phyloP scores from a whole-genome alignment of 805 yeast species.

The Candida patagonica region DNA sequence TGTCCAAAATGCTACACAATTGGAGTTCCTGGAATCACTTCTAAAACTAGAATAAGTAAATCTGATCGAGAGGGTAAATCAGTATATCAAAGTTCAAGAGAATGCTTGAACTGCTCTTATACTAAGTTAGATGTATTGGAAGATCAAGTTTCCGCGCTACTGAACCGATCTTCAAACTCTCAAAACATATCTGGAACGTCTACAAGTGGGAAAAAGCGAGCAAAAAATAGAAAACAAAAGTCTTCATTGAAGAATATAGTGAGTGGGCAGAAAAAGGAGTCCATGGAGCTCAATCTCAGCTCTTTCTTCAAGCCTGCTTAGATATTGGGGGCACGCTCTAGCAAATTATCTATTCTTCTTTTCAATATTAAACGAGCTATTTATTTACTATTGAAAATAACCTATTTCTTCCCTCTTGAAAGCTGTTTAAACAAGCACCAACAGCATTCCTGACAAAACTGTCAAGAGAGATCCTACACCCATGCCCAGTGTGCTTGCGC shows the following conservation, averaged over 20 bases:
- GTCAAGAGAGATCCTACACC: no score
- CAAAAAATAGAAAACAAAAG: slow-evolving; percentile 7
- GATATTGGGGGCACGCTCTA: no score
- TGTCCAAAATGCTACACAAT: slow-evolving; percentile 14
- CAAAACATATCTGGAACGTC: neutral
- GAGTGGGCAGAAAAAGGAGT: slow-evolving; percentile 3
- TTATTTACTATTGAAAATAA: no score
- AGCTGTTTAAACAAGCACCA: no score
- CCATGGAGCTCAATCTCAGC: neutral
- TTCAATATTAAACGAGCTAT: no score
- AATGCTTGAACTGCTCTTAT: neutral
- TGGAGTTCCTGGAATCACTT: slow-evolving; percentile 17
- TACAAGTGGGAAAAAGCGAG: slow-evolving; percentile 7
- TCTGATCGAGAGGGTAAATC: neutral
- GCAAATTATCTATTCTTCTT: no score
- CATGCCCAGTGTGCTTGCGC: no score
- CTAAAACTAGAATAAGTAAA: slow-evolving; percentile 5
- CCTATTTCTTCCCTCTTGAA: no score
- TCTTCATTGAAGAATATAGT: slow-evolving; percentile 11
- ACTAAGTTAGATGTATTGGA: neutral
- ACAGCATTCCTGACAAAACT: no score
- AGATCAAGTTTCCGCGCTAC: neutral
- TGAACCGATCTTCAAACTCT: neutral
- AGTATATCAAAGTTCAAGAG: neutral
- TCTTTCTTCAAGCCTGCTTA: neutral